Conservation (phyloP, 2,329 filamentous ascomycete species). For the Fusarium continuum region DNA sequence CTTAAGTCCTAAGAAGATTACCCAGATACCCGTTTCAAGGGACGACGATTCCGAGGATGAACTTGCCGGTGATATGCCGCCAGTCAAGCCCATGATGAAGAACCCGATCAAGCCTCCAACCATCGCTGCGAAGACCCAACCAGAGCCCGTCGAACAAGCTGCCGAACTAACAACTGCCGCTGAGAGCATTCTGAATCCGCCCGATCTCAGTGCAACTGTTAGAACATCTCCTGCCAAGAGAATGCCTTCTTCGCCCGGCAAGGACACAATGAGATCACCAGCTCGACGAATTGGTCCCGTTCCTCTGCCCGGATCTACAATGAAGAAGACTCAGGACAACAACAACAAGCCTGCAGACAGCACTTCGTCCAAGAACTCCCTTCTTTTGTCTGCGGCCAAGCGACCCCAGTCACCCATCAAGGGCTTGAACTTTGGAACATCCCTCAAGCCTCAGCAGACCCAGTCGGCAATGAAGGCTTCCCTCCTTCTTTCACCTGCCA, state of each 20-base stretch:
- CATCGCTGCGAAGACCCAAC: slow-evolving; percentile 20
- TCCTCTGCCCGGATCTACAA: slow-evolving; percentile 47
- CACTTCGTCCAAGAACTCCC: slow-evolving; percentile 54
- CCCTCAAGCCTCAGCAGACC: slow-evolving; percentile 42
- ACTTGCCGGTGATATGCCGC: slow-evolving; percentile 61
- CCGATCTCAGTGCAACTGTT: slow-evolving; percentile 51
- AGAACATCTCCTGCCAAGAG: slow-evolving; percentile 67
- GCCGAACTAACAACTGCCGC: slow-evolving; percentile 41
- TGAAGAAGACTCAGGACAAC: slow-evolving; percentile 39
- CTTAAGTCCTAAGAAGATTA: slow-evolving; percentile 72
- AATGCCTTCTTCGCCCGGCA: slow-evolving; percentile 60
- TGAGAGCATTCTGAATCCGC: slow-evolving; percentile 46
- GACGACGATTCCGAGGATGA: slow-evolving; percentile 69
- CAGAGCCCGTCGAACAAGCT: slow-evolving; percentile 21
- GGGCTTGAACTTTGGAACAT: slow-evolving; percentile 44
- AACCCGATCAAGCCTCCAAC: slow-evolving; percentile 62
- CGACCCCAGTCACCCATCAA: slow-evolving; percentile 58
- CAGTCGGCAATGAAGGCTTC: slow-evolving; percentile 56
- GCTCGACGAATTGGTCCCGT: slow-evolving; percentile 55
- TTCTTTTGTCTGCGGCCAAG: slow-evolving; percentile 63
- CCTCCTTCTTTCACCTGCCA: slow-evolving; percentile 62
- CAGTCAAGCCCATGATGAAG: slow-evolving; percentile 63
- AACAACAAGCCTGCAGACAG: slow-evolving; percentile 25
- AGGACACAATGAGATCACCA: slow-evolving; percentile 65
- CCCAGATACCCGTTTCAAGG: slow-evolving; percentile 60